Conservation (phyloP, 2,329 filamentous ascomycete genomes). For the Scorias spongiosa region DNA sequence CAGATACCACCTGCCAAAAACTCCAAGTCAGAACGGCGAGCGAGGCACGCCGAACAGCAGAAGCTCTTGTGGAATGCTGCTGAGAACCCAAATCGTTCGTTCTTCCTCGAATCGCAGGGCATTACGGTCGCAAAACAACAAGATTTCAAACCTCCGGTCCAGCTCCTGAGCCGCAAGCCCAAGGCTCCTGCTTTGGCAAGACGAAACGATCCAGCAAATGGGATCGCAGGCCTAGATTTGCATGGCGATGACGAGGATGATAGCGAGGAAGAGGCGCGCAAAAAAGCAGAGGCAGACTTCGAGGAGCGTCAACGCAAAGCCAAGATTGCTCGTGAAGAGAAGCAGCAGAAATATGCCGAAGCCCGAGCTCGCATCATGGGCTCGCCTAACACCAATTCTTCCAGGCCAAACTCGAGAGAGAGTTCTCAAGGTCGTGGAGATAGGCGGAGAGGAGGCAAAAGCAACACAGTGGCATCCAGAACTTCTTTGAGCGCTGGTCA, state of each 20-base stretch:
- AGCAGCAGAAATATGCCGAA: conserved; percentile 80
- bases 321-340: conserved; percentile 69
- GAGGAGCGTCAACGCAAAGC: conserved; percentile 69
- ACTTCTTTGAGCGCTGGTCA: conserved; percentile 16
- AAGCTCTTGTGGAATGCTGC: conserved; percentile 79
- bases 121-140: conserved; percentile 45
- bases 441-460: conserved; percentile 9
- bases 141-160: conserved; percentile 69
- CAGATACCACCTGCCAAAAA: conserved; percentile 34
- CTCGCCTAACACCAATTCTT: conserved; percentile 23
- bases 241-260: conserved; percentile 40
- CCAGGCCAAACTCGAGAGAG: conserved; percentile 13
- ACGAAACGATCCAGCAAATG: conserved; percentile 33
- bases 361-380: conserved; percentile 79
- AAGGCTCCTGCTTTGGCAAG: conserved; percentile 41
- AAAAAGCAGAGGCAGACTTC: conserved; percentile 48
- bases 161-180: conserved; percentile 72
- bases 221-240: conserved; percentile 29
- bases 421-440: conserved; percentile 16
- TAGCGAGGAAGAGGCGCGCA: conserved; percentile 46
- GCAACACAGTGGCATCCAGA: background rate
- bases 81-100: conserved; percentile 61
- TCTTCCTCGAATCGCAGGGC: conserved; percentile 55
- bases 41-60: conserved; percentile 70
- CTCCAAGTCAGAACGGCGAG: conserved; percentile 61